Conservation (phyloP, 192 early-diverging fungal species). For the Phlyctochytrium planicorne region DNA sequence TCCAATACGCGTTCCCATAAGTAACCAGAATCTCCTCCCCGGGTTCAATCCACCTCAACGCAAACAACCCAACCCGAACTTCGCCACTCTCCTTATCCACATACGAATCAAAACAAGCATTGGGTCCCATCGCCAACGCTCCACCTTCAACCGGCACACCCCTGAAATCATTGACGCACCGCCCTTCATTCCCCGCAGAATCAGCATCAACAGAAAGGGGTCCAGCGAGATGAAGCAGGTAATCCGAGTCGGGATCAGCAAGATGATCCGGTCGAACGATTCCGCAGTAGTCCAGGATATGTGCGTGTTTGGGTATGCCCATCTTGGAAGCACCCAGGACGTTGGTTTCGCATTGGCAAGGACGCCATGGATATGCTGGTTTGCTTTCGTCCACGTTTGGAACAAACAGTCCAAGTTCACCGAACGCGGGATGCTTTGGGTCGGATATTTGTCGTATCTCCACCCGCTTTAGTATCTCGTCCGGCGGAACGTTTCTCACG, state of each 20-base stretch:
- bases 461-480: neutral
- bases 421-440: neutral
- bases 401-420: neutral
- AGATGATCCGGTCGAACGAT: neutral
- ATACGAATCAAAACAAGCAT: conserved; percentile 41
- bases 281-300: neutral
- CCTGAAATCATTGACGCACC: conserved; percentile 52
- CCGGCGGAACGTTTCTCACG: neutral
- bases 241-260: neutral
- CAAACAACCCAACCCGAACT: conserved; percentile 41
- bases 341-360: neutral
- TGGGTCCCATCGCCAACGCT: conserved; percentile 16
- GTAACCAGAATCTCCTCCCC: conserved; percentile 45
- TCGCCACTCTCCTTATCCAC: conserved; percentile 13
- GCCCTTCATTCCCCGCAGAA: conserved; percentile 41
- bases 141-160: conserved; percentile 21
- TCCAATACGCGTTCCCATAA: conserved; percentile 52
- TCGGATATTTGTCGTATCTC: neutral
- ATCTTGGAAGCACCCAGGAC: neutral
- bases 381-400: too few relatives aligned
- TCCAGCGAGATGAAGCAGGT: neutral
- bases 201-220: conserved; percentile 37
- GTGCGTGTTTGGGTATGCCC: neutral
- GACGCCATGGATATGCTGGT: neutral
- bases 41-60: conserved; percentile 16